Base-by-base conservation (phyloP, 176 grass and related monocot genomes). In the Elaeis guineensis region DNA sequence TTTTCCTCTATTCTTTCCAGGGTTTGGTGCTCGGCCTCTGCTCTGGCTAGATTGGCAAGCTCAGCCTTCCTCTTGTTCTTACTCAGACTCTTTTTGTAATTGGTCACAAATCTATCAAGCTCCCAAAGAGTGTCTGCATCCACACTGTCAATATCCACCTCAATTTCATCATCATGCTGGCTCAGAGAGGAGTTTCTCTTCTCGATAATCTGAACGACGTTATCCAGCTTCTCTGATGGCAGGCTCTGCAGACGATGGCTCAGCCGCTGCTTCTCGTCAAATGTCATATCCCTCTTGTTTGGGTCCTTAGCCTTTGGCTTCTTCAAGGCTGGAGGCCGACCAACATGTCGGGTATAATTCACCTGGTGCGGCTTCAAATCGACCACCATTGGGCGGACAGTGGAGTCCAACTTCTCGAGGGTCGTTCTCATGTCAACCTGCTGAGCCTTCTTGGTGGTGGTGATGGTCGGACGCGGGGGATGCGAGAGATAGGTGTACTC, bases 161-260 rank as follows among this genome's bases (percentile, higher is more conserved):
- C 92, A 84, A 97, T 97, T 69, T 91, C 92, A 82, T 97, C 92
- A 57, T 91, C 92, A 85, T 88, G 78, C 59, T 97, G 92, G 74
- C 66, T 85, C 50, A 97, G 73, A 58, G 78, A 84, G 26, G 80
- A 78, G 78, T 91, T 91, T 72, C 83, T 97, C 69, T 85, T 87
- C 85, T 91, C 82, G 63, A 97, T 97, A 49, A 97, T 82, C 73
- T 88, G 92, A 30, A 97, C 81, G 51, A 97, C 62, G 76, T 73
- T 60, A 16, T 97, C 78, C 75, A 97, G 76, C 66, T 90, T 97
- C 60, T 91, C 92, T 4, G 75, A 69, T 52, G 64, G 64, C 50
- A 66, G 24, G 12, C 18, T 66, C 48, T 66, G 64, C 64, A 66
- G 14, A 17, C 52, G 25, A 66, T 30, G 50, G 23, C 64, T 66